phyloP scores from a whole-genome alignment of 2,329 filamentous ascomycete species.

The Diaporthe batatas region DNA sequence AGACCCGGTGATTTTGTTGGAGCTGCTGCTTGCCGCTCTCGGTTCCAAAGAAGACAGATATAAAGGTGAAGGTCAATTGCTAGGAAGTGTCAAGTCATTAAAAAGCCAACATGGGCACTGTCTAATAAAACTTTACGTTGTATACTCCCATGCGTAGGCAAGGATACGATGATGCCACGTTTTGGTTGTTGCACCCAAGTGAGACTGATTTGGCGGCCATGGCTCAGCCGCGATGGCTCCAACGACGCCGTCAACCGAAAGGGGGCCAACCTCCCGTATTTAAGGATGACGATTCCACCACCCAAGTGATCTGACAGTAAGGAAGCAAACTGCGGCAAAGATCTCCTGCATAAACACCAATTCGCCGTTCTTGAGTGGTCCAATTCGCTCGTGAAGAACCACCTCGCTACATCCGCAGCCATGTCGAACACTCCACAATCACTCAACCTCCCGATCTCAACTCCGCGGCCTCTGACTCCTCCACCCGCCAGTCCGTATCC shows the following conservation, averaged over 20 bases:
- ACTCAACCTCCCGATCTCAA: constrained; percentile 4
- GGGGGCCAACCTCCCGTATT: background rate
- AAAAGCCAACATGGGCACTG: background rate
- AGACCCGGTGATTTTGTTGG: background rate
- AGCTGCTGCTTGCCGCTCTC: background rate
- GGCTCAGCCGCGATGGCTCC: constrained; percentile 35
- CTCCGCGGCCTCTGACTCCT: constrained; percentile 31
- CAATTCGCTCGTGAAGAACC: background rate
- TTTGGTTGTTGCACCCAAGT: constrained; percentile 19
- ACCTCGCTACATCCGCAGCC: background rate
- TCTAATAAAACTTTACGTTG: background rate
- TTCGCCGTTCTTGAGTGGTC: background rate
- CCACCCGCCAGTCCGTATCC: constrained; percentile 27
- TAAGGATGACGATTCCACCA: constrained; percentile 18
- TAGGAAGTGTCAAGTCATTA: background rate
- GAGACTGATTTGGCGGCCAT: constrained; percentile 17
- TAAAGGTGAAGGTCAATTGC: background rate
- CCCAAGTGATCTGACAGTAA: background rate
- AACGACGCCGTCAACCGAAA: constrained; percentile 19
- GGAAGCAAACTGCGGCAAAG: background rate
- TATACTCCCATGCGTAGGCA: background rate
- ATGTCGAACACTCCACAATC: constrained; percentile 24
- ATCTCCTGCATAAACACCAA: background rate
- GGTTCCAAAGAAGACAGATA: background rate
- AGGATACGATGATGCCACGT: constrained; percentile 47